Evolutionary conservation across 2,329 filamentous ascomycete genomes (phyloP).

Genomic region (Sarocladiaceae sp.): DNA sequence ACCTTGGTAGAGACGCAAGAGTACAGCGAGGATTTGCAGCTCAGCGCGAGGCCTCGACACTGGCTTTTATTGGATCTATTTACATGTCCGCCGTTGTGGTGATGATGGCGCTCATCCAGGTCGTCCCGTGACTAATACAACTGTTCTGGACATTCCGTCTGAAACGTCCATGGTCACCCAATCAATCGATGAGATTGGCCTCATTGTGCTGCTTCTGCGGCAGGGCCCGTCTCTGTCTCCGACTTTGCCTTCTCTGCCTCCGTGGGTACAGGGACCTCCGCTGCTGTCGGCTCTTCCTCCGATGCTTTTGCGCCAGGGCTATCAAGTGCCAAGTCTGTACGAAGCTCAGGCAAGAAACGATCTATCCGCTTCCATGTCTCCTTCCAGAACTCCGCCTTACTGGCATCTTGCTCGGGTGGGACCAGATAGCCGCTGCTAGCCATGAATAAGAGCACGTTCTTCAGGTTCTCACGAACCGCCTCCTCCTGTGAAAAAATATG

Average conservation of each 20-base stretch:
- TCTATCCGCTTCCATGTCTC: conserved; percentile 65
- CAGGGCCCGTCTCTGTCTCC: background rate
- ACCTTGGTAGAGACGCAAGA: background rate
- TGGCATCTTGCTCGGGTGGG: conserved; percentile 56
- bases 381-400: conserved; percentile 53
- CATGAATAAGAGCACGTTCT: conserved; percentile 96
- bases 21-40: no score
- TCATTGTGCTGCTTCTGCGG: background rate
- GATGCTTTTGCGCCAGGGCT: conserved; percentile 20
- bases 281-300: conserved; percentile 10
- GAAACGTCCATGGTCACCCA: no score
- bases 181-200: no score
- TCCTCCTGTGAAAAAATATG: conserved; percentile 65
- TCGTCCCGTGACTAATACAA: no score
- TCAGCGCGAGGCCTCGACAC: no score
- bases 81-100: background rate
- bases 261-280: background rate
- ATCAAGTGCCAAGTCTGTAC: conserved; percentile 52
- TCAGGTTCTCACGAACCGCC: conserved; percentile 89
- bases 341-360: conserved; percentile 58
- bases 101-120: no score
- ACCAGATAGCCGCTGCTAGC: conserved; percentile 81
- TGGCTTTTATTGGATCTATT: background rate
- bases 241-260: conserved; percentile 11
- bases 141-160: no score